These are phyloP conservation scores for Aspergillus fructus DNA, from an alignment of 2,329 filamentous ascomycete genomes.

Conservation along the genomic window DNA sequence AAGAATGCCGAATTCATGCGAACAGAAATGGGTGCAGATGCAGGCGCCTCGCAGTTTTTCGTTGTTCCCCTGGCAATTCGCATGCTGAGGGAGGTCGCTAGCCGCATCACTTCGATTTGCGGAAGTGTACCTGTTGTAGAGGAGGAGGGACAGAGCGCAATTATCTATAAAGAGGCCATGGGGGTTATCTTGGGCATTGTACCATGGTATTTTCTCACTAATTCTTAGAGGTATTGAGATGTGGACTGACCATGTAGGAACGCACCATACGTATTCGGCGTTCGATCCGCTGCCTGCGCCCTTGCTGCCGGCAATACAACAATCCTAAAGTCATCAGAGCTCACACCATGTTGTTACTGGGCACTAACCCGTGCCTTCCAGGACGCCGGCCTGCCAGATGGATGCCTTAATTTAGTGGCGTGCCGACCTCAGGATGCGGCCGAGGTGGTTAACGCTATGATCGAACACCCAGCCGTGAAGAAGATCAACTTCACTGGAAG, in stretches of 20 bases:
- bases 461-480: conserved; percentile 36
- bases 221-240: not conserved
- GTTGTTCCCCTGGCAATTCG: conserved; percentile 37
- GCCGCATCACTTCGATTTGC: conserved; percentile 5
- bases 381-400: conserved; percentile 45
- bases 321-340: conserved; percentile 4
- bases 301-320: conserved; percentile 71
- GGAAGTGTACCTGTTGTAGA: conserved; percentile 5
- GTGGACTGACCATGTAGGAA: conserved; percentile 41
- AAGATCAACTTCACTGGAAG: conserved; percentile 50
- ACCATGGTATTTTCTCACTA: conserved; percentile 53
- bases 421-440: conserved; percentile 34
- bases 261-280: conserved; percentile 52
- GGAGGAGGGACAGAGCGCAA: conserved; percentile 2
- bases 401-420: conserved; percentile 42
- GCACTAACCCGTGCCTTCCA: conserved; percentile 36
- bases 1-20: conserved; percentile 49
- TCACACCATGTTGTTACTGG: conserved; percentile 45
- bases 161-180: conserved; percentile 66
- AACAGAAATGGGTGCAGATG: conserved; percentile 57
- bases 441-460: conserved; percentile 36
- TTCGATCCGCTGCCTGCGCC: conserved; percentile 57
- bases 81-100: conserved; percentile 30
- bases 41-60: conserved; percentile 53
- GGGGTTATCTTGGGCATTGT: conserved; percentile 74